Base-by-base conservation (phyloP, 192 early-diverging fungal genomes). In the Umbelopsis ramanniana region DNA sequence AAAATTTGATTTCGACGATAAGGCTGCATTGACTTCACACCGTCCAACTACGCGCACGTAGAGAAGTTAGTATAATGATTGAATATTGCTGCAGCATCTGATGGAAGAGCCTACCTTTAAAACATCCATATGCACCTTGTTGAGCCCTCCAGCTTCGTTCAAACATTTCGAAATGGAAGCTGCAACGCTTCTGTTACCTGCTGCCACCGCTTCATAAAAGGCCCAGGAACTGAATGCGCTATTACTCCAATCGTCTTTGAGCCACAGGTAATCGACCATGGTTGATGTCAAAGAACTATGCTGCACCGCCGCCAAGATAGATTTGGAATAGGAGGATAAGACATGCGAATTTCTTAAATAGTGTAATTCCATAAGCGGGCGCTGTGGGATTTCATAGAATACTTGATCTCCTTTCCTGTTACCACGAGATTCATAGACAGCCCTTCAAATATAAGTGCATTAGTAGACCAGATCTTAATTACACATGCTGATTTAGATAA, bases 371-470 rank as follows among this genome's bases (percentile, higher is more conserved):
- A 26, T 14, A 17, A 17, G 21, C 19, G 37, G 46, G 17, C 3
- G 53, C 37, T 19, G 19, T 37, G 38, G 4, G 8, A 4, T 9
- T 3, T 73, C 38, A 40, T 70, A 71, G 46, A 76, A 84, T 2
- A 79, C 80, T 29, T 74, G 72, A 67, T 88, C 82, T 35, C 87
- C 87, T 68, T 82, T 73, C 1, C 85, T 66, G 55, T 88, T 88
- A 23, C 87, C 87, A 52, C 87, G 81, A 3, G 87, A 87, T 26
- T 88, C 80, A 67, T 87, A 79, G 0, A 88, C 85, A 24, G 71
- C 35, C 67, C 82, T 76, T 23, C 29, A 14, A 19, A 50, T n/a
- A 73, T 1, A 63, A 12, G 8, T 19, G 40, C 40, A 47, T 22
- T 54, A 60, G 29, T 12, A 9, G 35, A 38, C n/a, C 12, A 15